Base-by-base conservation (phyloP, 805 yeast species). In the Candida xiaguanensis region DNA sequence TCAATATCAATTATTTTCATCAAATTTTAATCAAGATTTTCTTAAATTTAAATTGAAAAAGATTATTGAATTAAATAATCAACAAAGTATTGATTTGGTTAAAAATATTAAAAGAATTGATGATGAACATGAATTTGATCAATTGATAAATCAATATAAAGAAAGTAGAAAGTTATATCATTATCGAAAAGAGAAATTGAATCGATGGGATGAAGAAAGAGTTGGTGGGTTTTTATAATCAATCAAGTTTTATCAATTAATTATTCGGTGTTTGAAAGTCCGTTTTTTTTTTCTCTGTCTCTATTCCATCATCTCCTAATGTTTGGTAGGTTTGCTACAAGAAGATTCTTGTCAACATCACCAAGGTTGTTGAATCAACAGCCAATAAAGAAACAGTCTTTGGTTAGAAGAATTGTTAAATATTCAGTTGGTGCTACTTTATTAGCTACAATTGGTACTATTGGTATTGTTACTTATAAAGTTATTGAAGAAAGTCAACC, bases 401-500 rank as follows among this genome's bases (percentile, higher is more conserved):
- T 61, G 40, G 55, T 70, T 46, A 56, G 58, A 34, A 57, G 63
- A 35, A 48, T 71, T 5, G 73, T 82, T 74, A 72, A 72, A 51
- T 56, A 71, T 25, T 61, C 82, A 16, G 67, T 53, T 31, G 47
- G 76, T 52, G 50, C 75, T 14, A 63, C 85, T 3, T 63, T 72
- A 7, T 48, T 79, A 25, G 68, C 75, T 1, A 72, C 78, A 13
- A 59, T 78, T 24, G 84, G 77, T 17, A 78, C 81, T 49, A 56
- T 76, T 37, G 80, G 82, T 9, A 50, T 51, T 40, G 41, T 68
- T 30, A 55, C 60, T 23, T 87, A 78, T 61, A 69, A 75, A 44
- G 73, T 83, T 38, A 80, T 80, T 57, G 65, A 66, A 31, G 91
- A 84, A 61, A 63, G 76, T 5, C 68, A 73, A 48, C 90, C 90